Evolutionary conservation across 2,329 filamentous ascomycete genomes (phyloP), one percentile per base, ranked within the genome.

Genomic region (Arthroderma sp.): DNA sequence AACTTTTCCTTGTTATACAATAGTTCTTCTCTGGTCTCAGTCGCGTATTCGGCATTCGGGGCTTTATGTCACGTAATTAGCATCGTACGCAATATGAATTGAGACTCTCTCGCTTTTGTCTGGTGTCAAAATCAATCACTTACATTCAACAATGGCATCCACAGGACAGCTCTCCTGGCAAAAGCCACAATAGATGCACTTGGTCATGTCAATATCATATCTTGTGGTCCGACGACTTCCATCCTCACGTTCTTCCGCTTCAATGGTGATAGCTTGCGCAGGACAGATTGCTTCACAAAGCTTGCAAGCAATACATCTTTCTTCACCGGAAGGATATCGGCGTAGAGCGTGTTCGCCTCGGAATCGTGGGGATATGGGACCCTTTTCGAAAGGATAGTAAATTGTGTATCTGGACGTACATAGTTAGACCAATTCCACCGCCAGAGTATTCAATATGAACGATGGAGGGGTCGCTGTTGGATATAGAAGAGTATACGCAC

Each of bases 131-230:
- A 22, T 22, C 15, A 22, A 22, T 22, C 15, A 64, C 72, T 60
- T 61, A 77, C 75, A 76, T 64, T 85, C 82, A 48, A 86, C 82
- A 66, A 86, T 98, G 48, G 91, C 91, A 69, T 98, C 91, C 45
- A 98, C 91, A 38, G 91, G 91, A 71, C 91, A 98, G 53, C 86
- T 94, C 74, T 98, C 91, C 73, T 95, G 89, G 78, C 91, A 96
- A 72, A 94, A 93, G 42, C 91, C 91, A 66, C 91, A 96, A 79
- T 96, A 98, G 69, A 98, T 98, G 73, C 91, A 98, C 77, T 98
- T 98, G 61, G 91, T 96, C 91, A 98, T 98, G 70, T 98, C 91
- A 63, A 98, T 95, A 66, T 98, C 91, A 71, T 98, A 98, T 64
- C 89, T 81, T 48, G 89, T 95, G 42, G 91, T 98, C 63, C 91